Evolutionary conservation across 805 yeast genomes (phyloP).

Genomic region (Candida alai): DNA sequence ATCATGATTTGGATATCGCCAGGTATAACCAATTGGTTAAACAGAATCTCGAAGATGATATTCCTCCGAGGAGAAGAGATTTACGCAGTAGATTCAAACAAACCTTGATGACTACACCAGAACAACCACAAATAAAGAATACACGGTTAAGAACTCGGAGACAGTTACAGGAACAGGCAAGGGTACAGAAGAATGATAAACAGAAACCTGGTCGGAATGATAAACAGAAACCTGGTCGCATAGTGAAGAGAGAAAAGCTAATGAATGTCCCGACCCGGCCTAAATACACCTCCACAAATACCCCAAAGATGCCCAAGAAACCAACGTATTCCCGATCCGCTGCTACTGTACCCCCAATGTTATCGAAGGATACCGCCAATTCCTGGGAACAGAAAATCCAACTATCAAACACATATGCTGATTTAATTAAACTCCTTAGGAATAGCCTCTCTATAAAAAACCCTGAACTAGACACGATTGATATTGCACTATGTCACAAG

Average conservation of each 20-base stretch:
- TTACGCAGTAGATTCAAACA: no score
- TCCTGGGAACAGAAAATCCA: constrained; percentile 17
- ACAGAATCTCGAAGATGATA: constrained; percentile 20
- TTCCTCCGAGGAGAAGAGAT: constrained; percentile 20
- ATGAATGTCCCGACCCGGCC: no score
- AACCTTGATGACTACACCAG: background rate
- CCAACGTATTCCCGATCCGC: constrained; percentile 1
- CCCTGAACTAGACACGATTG: constrained; percentile 13
- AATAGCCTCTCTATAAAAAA: constrained; percentile 8
- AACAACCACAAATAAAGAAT: background rate
- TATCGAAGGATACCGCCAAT: constrained; percentile 8
- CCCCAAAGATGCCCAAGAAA: background rate
- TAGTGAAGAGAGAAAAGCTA: no score
- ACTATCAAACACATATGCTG: constrained; percentile 15
- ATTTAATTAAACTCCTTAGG: constrained; percentile 17
- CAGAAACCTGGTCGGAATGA: no score
- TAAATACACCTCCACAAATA: no score
- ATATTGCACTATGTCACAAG: constrained; percentile 20
- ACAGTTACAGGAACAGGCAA: background rate
- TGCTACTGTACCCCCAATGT: constrained; percentile 3
- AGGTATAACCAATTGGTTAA: constrained; percentile 17
- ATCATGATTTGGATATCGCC: constrained; percentile 14
- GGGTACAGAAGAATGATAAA: background rate
- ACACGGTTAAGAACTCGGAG: background rate
- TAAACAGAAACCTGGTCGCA: no score